Conservation (phyloP, 2,329 filamentous ascomycete genomes). For the Fusarium anthophilum region DNA sequence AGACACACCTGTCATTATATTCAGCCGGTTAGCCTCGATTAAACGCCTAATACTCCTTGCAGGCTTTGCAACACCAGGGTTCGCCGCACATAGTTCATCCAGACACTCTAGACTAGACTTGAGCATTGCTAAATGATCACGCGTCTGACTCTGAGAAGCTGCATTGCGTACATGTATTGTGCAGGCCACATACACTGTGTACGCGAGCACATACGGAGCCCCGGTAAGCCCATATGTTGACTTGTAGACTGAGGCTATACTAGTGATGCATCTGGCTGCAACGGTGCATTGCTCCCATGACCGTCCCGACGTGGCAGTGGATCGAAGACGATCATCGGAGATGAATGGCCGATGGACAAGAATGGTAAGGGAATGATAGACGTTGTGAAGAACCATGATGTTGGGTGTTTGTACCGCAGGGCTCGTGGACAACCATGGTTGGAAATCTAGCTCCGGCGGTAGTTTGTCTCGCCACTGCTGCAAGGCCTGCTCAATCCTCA, state of each 20-base stretch:
- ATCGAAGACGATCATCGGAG: constrained; percentile 8
- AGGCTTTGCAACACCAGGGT: constrained; percentile 1
- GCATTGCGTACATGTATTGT: constrained; percentile 12
- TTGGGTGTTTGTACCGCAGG: background rate
- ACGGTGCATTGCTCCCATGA: constrained; percentile 9
- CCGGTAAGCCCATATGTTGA: background rate
- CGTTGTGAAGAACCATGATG: constrained; percentile 5
- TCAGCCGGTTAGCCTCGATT: background rate
- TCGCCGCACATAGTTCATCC: constrained; percentile 1
- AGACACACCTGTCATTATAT: background rate
- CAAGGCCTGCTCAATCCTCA: constrained; percentile 3
- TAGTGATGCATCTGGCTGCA: constrained; percentile 3
- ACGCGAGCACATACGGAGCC: constrained; percentile 9
- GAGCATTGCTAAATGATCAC: background rate
- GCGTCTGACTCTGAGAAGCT: background rate
- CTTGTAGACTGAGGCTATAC: constrained; percentile 2
- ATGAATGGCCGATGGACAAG: constrained; percentile 10
- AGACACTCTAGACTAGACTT: background rate
- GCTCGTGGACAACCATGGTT: background rate
- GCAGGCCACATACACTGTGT: constrained; percentile 5
- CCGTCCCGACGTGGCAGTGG: background rate
- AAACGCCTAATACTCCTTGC: background rate
- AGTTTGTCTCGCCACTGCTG: background rate
- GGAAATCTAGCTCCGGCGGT: background rate
- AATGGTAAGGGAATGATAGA: constrained; percentile 4